These are phyloP conservation scores for Phaeoacremonium minimum DNA, from an alignment of 2,329 filamentous ascomycete species.

Conservation along the genomic window DNA sequence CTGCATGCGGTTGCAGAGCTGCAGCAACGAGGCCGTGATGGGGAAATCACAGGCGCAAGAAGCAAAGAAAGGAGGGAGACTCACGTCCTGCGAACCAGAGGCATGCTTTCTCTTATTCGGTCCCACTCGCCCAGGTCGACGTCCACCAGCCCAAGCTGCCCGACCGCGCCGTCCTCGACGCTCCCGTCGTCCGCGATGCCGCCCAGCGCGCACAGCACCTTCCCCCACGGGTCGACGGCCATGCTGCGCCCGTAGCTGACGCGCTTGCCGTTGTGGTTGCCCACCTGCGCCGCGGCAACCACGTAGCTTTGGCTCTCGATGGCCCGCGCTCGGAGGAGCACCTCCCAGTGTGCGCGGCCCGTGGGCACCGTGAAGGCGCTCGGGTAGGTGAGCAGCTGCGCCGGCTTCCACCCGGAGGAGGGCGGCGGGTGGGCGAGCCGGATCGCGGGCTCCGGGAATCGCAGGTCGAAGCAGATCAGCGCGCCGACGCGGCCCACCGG, in stretches of 20 bases:
- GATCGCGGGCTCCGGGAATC: conserved; percentile 73
- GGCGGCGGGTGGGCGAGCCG: conserved; percentile 48
- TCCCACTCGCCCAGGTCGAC: conserved; percentile 44
- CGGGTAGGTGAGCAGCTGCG: conserved; percentile 79
- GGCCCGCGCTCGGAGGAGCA: conserved; percentile 71
- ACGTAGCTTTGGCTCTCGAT: conserved; percentile 89
- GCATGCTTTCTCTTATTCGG: conserved; percentile 47
- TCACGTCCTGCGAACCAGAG: conserved; percentile 46
- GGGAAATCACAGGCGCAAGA: not conserved
- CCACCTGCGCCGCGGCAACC: conserved; percentile 79
- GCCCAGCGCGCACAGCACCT: conserved; percentile 61
- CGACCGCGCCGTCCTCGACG: conserved; percentile 28
- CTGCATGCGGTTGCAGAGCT: too few relatives aligned
- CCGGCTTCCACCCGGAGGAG: conserved; percentile 33
- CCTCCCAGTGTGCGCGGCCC: conserved; percentile 81
- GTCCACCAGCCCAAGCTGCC: conserved; percentile 50
- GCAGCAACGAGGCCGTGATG: too few relatives aligned
- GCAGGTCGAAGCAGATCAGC: conserved; percentile 86
- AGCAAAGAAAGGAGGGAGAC: conserved; percentile 18
- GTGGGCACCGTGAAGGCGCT: conserved; percentile 88
- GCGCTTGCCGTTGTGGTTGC: conserved; percentile 60
- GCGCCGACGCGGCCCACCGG: conserved; percentile 71
- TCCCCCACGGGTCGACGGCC: conserved; percentile 84
- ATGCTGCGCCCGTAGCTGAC: conserved; percentile 82
- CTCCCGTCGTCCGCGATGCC: conserved; percentile 41